Percentiles rank a stretch among this genome's conserved stretches.
Evolutionary conservation across 371 early-diverging fungal species (phyloP).

Genomic region (Capillidium heterosporum): DNA sequence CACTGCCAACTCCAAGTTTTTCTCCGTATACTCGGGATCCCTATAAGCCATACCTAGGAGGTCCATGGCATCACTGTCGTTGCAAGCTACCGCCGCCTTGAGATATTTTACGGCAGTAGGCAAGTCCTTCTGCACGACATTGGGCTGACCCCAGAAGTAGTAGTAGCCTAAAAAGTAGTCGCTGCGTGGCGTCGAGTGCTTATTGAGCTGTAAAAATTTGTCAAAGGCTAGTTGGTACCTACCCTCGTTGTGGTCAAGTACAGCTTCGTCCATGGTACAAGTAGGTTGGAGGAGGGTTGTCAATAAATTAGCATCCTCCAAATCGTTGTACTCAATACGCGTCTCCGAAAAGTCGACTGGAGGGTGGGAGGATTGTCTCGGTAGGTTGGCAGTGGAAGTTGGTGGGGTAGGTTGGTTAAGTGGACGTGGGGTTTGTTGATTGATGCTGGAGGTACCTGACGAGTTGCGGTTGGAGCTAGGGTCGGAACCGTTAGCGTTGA

Average conservation of each 20-base stretch:
- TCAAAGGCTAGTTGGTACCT: not conserved
- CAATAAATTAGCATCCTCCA: not conserved
- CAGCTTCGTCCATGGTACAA: not conserved
- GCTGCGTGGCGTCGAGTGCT: not conserved
- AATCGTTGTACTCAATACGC: not conserved
- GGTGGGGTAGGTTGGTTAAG: not conserved
- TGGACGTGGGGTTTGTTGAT: not conserved
- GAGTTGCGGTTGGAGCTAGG: too few relatives aligned
- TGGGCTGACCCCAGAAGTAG: constrained; percentile 3
- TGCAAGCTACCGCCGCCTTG: not conserved
- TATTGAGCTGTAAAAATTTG: not conserved
- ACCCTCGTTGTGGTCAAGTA: not conserved
- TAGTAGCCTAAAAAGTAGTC: constrained; percentile 5
- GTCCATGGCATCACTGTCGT: constrained; percentile 3
- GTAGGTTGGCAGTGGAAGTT: not conserved
- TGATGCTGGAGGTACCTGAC: too few relatives aligned
- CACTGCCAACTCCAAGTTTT: not conserved
- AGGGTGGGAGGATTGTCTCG: not conserved
- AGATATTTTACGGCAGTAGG: not conserved
- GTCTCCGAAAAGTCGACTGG: not conserved
- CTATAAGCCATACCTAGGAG: not conserved
- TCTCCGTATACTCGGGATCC: not conserved
- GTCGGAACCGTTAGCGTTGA: too few relatives aligned
- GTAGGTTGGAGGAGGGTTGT: not conserved
- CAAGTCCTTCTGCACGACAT: not conserved